Conservation (phyloP, 2,329 filamentous ascomycete genomes). For the Penicillium sumatraense region DNA sequence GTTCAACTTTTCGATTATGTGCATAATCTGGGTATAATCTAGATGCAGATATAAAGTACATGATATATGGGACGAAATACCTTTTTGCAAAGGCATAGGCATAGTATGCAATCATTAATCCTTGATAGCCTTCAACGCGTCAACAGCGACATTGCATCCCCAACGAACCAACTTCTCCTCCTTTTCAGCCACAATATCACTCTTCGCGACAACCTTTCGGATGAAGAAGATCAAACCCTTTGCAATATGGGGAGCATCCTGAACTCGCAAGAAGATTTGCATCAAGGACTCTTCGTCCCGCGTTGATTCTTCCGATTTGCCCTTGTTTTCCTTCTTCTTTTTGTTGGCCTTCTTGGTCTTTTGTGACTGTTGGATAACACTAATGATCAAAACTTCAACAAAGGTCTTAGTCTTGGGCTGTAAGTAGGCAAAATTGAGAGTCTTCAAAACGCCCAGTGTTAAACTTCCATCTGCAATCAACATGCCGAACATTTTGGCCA, state of each 20-base stretch:
- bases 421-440: conserved; percentile 76
- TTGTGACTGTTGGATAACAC: conserved; percentile 70
- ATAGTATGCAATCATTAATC: conserved; percentile 21
- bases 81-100: too few species aligned
- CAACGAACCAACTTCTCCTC: conserved; percentile 58
- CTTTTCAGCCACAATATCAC: conserved; percentile 57
- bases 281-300: conserved; percentile 63
- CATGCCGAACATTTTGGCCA: conserved; percentile 68
- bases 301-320: conserved; percentile 30
- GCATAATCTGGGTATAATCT: conserved; percentile 22
- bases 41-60: conserved; percentile 10
- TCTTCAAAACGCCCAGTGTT: conserved; percentile 61
- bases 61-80: conserved; percentile 7
- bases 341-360: conserved; percentile 39
- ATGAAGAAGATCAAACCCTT: conserved; percentile 80
- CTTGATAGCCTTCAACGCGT: conserved; percentile 45
- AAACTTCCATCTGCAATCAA: conserved; percentile 66
- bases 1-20: conserved; percentile 10
- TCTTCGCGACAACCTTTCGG: conserved; percentile 72
- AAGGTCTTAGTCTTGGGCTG: conserved; percentile 78
- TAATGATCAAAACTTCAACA: conserved; percentile 78
- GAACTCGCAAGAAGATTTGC: conserved; percentile 68
- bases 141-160: conserved; percentile 48
- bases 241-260: conserved; percentile 69
- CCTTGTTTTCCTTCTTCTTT: conserved; percentile 26